Base-by-base conservation (phyloP, 2,329 filamentous ascomycete species). In the Myriosclerotinia duriaeana region DNA sequence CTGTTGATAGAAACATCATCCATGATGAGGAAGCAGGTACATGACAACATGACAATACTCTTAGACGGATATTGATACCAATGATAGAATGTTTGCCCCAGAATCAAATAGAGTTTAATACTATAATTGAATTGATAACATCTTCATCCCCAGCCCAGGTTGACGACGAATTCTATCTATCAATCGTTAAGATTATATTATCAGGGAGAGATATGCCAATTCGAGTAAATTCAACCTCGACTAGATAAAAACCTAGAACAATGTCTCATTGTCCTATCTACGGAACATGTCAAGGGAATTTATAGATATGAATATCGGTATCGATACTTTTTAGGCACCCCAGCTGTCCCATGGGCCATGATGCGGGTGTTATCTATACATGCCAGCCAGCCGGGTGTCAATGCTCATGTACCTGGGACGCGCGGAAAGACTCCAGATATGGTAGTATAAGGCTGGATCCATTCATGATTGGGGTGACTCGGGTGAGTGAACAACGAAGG, bases 111-210 rank as follows among this genome's bases (percentile, higher is more conserved):
- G 30, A 34, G 30, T 34, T 34, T 4, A 34, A 34, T 38, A 12
- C 26, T 26, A 8, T 38, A 36, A 26, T 50, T 48, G 14, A 26
- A 60, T 38, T 17, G 30, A 50, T 50, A 20, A 26, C 5, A 9
- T 4, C 8, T 20, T 40, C 8, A 3, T 14, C 26, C 15, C 44
- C 34, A 61, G 7, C 15, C 44, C 34, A 61, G 7, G 34, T n/a
- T 30, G 34, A 50, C 34, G 14, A 26, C n/a, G 14, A 52, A 54
- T 61, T 34, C 55, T 50, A 56, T 61, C 50, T 50, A 56, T 61
- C 50, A 44, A 61, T 66, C 30, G 34, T 55, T 34, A 22, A 66
- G 58, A 54, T 68, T 61, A n/a, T 68, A 55, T 63, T 53, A 26
- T 40, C 64, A 12, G 44, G 58, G 58, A 61, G 58, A 61, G 30